Base-by-base conservation (phyloP, 441 rosid species). In the Geranium incanum region DNA sequence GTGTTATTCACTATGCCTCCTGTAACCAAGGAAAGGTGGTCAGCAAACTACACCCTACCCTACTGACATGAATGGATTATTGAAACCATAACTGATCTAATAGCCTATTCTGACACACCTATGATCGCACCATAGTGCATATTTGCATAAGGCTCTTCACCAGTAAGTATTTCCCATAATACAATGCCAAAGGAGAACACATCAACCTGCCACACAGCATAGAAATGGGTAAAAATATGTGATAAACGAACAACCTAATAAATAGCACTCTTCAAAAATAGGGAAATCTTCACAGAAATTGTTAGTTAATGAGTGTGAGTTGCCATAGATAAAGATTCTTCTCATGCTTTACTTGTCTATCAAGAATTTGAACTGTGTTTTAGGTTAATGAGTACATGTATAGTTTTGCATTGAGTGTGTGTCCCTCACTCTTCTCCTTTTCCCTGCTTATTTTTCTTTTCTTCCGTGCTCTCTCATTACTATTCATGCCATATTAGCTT, bases 141-240 rank as follows among this genome's bases (percentile, higher is more conserved):
- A 70, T 88, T 86, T 6, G 88, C 81, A 21, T 88, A 88, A 68
- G 91, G 93, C 76, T 88, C 91, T 73, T 86, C 91, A 36, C 91
- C 88, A 6, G 93, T 88, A 0, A 88, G 76, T 75, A 86, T 86
- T 76, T 86, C 90, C 93, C 89, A 88, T 77, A 88, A 18, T 74
- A 88, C 93, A 6, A 88, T 85, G 65, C 93, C 88, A 48, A 80
- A 86, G 50, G 93, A 88, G 81, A 88, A 88, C 73, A 88, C 91
- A 70, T 86, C 93, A 18, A 88, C 90, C 90, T 88, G 70, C 37
- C 38, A 63, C 6, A 28, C 67, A 28, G 36, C 66, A 28, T 23
- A 23, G 37, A 28, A 63, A 23, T 62, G 37, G 15, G 66, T 62
- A 21, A 63, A 63, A 23, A 12, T 12, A 7, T 52, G 19, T 52